These are phyloP conservation scores for Trichophyton rubrum DNA, from an alignment of 2,329 filamentous ascomycete species.

Conservation along the genomic window DNA sequence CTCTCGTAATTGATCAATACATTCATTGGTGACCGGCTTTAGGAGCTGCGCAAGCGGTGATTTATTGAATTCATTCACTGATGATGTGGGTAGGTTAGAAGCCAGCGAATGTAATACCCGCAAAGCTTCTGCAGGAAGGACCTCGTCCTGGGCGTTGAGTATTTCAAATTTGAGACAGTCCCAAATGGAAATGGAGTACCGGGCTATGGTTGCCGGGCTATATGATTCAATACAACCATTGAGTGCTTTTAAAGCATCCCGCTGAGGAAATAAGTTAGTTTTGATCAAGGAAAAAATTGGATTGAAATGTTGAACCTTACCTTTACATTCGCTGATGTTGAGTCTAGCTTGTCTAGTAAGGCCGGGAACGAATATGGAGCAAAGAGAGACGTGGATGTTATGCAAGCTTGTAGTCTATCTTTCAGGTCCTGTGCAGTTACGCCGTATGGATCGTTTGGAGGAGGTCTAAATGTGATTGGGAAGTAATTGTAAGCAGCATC, in stretches of 20 bases:
- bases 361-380: slow-evolving; percentile 57
- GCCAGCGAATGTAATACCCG: slow-evolving; percentile 44
- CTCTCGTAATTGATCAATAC: slow-evolving; percentile 54
- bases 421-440: slow-evolving; percentile 59
- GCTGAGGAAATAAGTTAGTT: slow-evolving; percentile 27
- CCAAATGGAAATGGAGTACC: slow-evolving; percentile 54
- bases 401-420: slow-evolving; percentile 49
- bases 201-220: slow-evolving; percentile 45
- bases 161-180: slow-evolving; percentile 58
- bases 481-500: slow-evolving; percentile 62
- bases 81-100: slow-evolving; percentile 39
- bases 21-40: slow-evolving; percentile 52
- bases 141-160: slow-evolving; percentile 53
- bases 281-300: background rate
- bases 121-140: slow-evolving; percentile 49
- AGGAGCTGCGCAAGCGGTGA: slow-evolving; percentile 42
- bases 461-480: slow-evolving; percentile 57
- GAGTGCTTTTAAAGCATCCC: slow-evolving; percentile 53
- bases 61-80: slow-evolving; percentile 25
- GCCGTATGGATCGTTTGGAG: slow-evolving; percentile 56
- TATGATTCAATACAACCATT: slow-evolving; percentile 49
- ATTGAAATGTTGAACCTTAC: slow-evolving; percentile 21
- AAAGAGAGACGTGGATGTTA: slow-evolving; percentile 49
- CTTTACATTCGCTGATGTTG: slow-evolving; percentile 56
- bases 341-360: slow-evolving; percentile 56